These are phyloP conservation scores for Eragrostis curvula DNA, from an alignment of 176 grass and related monocot genomes.

Conservation along the genomic window DNA sequence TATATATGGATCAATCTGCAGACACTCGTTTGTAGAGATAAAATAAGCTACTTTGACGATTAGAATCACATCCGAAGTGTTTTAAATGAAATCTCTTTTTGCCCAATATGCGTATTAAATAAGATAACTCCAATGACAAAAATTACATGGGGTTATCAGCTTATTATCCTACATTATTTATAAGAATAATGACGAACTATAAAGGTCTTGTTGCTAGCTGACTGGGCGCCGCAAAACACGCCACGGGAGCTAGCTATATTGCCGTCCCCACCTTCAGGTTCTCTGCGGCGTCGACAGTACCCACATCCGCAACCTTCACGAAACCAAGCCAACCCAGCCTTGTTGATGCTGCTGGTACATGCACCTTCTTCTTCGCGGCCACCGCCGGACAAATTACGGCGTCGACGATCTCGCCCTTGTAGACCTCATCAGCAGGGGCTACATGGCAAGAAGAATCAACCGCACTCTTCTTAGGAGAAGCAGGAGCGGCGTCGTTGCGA, in stretches of 20 bases:
- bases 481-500: neutral
- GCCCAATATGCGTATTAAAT: no score
- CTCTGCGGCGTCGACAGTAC: slow-evolving; percentile 7
- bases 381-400: neutral
- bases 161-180: no score
- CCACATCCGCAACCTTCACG: slow-evolving; percentile 38
- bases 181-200: neutral
- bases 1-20: no score
- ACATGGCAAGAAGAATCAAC: neutral
- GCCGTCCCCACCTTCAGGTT: neutral
- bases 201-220: neutral
- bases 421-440: neutral
- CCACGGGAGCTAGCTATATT: neutral
- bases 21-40: no score
- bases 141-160: no score
- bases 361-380: slow-evolving; percentile 21
- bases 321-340: slow-evolving; percentile 35
- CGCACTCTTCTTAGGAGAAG: neutral
- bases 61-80: no score
- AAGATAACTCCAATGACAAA: no score
- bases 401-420: neutral
- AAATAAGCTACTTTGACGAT: no score
- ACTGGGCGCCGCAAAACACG: slow-evolving; percentile 18
- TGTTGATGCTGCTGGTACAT: neutral
- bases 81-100: no score